Evolutionary conservation across 495 filamentous ascomycete genomes (phyloP), one percentile per base, ranked within the genome.

Genomic region (Aspergillus heteromorphus): DNA sequence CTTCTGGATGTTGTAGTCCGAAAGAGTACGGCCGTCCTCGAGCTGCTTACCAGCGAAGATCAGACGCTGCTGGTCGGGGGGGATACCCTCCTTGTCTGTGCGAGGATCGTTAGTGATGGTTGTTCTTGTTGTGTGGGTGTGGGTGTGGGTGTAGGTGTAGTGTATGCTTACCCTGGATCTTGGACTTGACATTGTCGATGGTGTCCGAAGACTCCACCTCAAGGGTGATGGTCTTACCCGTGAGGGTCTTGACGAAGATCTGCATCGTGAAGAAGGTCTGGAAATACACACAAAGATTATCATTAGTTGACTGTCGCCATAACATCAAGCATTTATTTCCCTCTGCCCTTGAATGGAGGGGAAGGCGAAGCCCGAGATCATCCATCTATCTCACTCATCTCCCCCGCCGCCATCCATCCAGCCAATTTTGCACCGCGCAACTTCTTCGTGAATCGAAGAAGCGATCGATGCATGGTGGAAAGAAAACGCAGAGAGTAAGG

Each of bases 1-100:
- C 85, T 99, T 99, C 86, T 99, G 93, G 82, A 99, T 99, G 85
- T 97, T 97, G 89, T 99, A 99, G 78, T 99, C 93, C 68, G 90
- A 95, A 64, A 99, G 90, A 64, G 93, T 97, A 65, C 95, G 95
- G 72, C 93, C 93, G 65, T 99, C 93, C 80, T 99, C 95, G 67
- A 99, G 91, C 82, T 99, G 93, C 88, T 99, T 99, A 73, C 93
- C 93, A 66, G 93, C 93, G 79, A 97, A 99, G 86, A 99, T 99
- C 77, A 99, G 79, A 69, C 93, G 95, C 82, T 99, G 95, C 76
- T 99, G 95, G 79, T 97, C 93, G n/a, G 93, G 95, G 65, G 95
- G 93, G 64, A 99, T 99, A 66, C 93, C 95, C 80, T 97, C 93
- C 88, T 99, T 99, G 85, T 97, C 95, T 89, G n/a, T n/a, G 34